phyloP scores from a whole-genome alignment of 106 monocot genomes.

The Allium sativum region DNA sequence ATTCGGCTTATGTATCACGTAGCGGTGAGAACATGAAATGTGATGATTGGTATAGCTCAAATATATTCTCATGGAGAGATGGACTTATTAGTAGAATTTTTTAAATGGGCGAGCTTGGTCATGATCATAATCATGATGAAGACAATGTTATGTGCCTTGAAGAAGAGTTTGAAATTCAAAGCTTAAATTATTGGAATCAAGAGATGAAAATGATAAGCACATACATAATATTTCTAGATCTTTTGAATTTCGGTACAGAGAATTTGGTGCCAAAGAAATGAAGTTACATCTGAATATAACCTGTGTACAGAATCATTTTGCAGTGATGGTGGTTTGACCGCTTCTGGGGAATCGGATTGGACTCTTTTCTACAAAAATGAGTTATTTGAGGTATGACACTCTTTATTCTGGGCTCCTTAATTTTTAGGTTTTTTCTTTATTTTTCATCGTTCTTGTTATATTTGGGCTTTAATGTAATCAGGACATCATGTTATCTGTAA shows the following conservation, averaged over 20 bases:
- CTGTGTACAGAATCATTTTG: conserved; percentile 45
- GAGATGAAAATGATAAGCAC: conserved; percentile 12
- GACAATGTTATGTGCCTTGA: conserved; percentile 3
- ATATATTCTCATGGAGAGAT: conserved; percentile 72
- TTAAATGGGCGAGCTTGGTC: conserved; percentile 30
- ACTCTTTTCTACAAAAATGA: conserved; percentile 60
- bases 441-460: not conserved
- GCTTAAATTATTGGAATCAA: not conserved
- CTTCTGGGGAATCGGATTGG: conserved; percentile 83
- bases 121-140: conserved; percentile 43
- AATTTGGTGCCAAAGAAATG: conserved; percentile 2
- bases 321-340: conserved; percentile 33
- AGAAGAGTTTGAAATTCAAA: too few relatives aligned
- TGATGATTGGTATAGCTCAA: conserved; percentile 8
- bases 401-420: not conserved
- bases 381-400: conserved; percentile 47
- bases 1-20: conserved; percentile 42
- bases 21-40: conserved; percentile 3
- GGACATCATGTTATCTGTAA: not conserved
- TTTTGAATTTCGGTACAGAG: conserved; percentile 21
- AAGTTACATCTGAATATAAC: conserved; percentile 1
- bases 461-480: not conserved
- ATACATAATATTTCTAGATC: conserved; percentile 27
- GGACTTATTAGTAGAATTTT: conserved; percentile 46
- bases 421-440: not conserved